Evolutionary conservation across 306 rosid species (phyloP).

Genomic region (Argentina anserina): DNA sequence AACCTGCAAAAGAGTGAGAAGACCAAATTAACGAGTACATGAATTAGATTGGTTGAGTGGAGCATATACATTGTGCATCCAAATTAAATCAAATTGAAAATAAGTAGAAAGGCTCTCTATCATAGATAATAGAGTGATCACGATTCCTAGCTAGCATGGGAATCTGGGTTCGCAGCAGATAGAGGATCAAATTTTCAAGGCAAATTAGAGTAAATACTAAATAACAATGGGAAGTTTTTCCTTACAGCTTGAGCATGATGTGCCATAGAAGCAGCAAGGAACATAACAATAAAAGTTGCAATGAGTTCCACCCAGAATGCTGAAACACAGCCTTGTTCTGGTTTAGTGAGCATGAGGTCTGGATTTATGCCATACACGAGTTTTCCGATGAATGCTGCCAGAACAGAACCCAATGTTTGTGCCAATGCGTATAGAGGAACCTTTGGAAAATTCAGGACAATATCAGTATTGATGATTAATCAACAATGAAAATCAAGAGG

Average conservation of each 20-base stretch:
- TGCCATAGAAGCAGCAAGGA: slow-evolving; percentile 61
- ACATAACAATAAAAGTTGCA: slow-evolving; percentile 73
- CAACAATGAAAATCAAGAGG: neutral
- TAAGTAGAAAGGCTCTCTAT: neutral
- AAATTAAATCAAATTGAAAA: neutral
- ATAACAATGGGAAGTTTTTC: neutral
- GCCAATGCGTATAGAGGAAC: slow-evolving; percentile 63
- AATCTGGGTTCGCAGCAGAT: neutral
- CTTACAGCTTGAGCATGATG: slow-evolving; percentile 56
- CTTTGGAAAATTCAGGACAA: slow-evolving; percentile 24
- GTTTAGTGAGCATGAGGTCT: slow-evolving; percentile 52
- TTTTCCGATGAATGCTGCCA: slow-evolving; percentile 60
- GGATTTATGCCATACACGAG: slow-evolving; percentile 54
- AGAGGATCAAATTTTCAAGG: neutral
- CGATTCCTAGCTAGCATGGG: neutral
- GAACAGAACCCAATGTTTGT: slow-evolving; percentile 60
- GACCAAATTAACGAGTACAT: neutral
- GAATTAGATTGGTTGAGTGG: neutral
- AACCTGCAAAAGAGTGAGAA: slow-evolving; percentile 55
- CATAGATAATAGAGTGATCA: neutral
- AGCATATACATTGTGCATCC: neutral
- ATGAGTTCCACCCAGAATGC: slow-evolving; percentile 80
- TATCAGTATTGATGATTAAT: neutral
- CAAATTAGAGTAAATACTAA: neutral
- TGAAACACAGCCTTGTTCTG: slow-evolving; percentile 51